Percentiles rank a stretch among this genome's conserved stretches.
Conservation (phyloP, 805 yeast genomes). For the Monosporozyma yasuniensis region DNA sequence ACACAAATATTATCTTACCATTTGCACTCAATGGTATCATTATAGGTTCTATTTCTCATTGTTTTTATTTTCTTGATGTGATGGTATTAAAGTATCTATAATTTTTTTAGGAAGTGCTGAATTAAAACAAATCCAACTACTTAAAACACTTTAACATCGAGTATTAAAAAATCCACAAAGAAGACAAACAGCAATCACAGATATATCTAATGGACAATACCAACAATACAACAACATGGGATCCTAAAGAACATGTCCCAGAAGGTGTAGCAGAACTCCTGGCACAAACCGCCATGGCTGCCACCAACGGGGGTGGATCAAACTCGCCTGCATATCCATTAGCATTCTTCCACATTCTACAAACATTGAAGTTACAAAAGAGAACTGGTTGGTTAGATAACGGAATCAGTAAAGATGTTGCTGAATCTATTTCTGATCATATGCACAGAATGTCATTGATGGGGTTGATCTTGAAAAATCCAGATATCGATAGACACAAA, state of each 20-base stretch:
- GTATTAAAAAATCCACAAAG: too few relatives aligned
- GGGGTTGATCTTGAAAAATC: slow-evolving; percentile 51
- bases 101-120: not conserved
- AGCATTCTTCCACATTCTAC: slow-evolving; percentile 57
- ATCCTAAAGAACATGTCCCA: slow-evolving; percentile 38
- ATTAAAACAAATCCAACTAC: not conserved
- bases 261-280: slow-evolving; percentile 27
- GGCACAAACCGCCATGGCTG: not conserved
- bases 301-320: not conserved
- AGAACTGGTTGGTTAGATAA: slow-evolving; percentile 93
- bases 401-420: slow-evolving; percentile 34
- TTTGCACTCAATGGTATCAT: not conserved
- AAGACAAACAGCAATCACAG: not conserved
- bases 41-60: not conserved
- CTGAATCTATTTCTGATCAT: slow-evolving; percentile 77
- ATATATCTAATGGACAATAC: not conserved
- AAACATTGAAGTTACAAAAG: slow-evolving; percentile 63
- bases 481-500: slow-evolving; percentile 46
- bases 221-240: slow-evolving; percentile 28
- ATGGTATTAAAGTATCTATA: not conserved
- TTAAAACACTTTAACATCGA: too few relatives aligned
- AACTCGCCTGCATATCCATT: slow-evolving; percentile 27
- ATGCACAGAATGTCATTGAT: slow-evolving; percentile 92
- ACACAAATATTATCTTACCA: not conserved
- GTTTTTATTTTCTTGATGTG: not conserved